phyloP scores from a whole-genome alignment of 1,284 basidiomycete species.

The Inonotus obliquus region DNA sequence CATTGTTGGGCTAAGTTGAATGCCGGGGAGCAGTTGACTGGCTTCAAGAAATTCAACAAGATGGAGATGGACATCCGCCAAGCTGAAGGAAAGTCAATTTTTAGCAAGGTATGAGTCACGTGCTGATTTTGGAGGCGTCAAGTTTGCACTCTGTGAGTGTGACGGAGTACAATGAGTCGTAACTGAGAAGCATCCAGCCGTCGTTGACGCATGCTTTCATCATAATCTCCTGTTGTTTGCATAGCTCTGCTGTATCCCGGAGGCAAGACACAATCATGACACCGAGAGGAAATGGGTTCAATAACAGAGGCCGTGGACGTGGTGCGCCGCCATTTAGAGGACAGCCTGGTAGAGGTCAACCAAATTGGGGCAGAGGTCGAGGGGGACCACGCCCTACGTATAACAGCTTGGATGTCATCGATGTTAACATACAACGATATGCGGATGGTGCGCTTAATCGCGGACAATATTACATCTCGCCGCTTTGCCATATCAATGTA shows the following conservation, averaged over 20 bases:
- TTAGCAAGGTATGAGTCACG: constrained; percentile 7
- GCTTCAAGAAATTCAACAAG: background rate
- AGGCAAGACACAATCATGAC: background rate
- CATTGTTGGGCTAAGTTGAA: too few relatives aligned
- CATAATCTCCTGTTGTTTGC: background rate
- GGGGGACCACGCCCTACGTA: constrained; percentile 21
- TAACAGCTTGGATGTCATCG: constrained; percentile 25
- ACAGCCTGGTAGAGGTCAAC: background rate
- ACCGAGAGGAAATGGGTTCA: background rate
- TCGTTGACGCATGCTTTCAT: background rate
- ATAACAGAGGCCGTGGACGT: constrained; percentile 20
- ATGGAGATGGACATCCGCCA: too few relatives aligned
- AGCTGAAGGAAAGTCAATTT: background rate
- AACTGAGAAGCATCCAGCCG: background rate
- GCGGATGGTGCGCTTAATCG: constrained; percentile 24
- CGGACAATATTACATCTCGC: background rate
- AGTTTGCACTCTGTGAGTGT: background rate
- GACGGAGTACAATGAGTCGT: background rate
- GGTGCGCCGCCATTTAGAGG: constrained; percentile 15
- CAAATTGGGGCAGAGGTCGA: constrained; percentile 19
- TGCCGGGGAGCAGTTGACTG: too few relatives aligned
- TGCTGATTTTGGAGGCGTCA: background rate
- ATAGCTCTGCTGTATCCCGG: background rate
- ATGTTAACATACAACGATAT: constrained; percentile 30
- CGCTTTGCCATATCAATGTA: background rate